These are phyloP conservation scores for Fusarium begoniae DNA, from an alignment of 2,329 filamentous ascomycete genomes.

Conservation along the genomic window DNA sequence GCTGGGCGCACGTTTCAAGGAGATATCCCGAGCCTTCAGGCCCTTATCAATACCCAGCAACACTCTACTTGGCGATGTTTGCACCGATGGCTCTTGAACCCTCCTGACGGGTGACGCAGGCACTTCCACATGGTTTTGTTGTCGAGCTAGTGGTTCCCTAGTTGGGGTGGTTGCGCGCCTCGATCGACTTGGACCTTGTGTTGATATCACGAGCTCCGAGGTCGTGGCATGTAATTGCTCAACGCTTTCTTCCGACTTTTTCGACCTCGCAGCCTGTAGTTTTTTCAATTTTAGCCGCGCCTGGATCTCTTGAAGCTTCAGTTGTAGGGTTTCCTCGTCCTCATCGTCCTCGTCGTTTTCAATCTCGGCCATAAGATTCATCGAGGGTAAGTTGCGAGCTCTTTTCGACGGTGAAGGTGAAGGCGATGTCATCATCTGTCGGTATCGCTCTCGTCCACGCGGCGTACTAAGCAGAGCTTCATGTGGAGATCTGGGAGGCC, in stretches of 20 bases:
- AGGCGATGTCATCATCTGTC: slow-evolving; percentile 72
- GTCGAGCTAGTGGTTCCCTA: slow-evolving; percentile 31
- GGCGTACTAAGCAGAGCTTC: slow-evolving; percentile 75
- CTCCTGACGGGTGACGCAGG: slow-evolving; percentile 77
- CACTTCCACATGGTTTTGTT: slow-evolving; percentile 69
- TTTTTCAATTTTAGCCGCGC: slow-evolving; percentile 88
- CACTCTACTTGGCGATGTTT: slow-evolving; percentile 80
- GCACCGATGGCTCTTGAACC: slow-evolving; percentile 59
- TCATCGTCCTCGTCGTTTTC: slow-evolving; percentile 71
- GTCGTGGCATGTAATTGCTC: slow-evolving; percentile 28
- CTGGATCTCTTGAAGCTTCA: slow-evolving; percentile 89
- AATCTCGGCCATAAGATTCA: slow-evolving; percentile 47
- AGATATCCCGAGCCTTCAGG: slow-evolving; percentile 81
- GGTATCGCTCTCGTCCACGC: slow-evolving; percentile 78
- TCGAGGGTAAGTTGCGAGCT: slow-evolving; percentile 35
- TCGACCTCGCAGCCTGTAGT: slow-evolving; percentile 68
- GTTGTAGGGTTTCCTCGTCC: slow-evolving; percentile 87
- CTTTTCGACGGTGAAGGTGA: slow-evolving; percentile 68
- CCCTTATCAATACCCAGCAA: slow-evolving; percentile 91
- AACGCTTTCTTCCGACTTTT: slow-evolving; percentile 33
- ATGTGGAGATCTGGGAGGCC: slow-evolving; percentile 73
- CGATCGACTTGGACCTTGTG: slow-evolving; percentile 28
- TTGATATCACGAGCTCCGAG: slow-evolving; percentile 38
- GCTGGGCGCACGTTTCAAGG: slow-evolving; percentile 76
- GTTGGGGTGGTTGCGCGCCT: slow-evolving; percentile 42